Percentiles rank a stretch among this genome's conserved stretches.
These are phyloP conservation scores for Crucibulum laeve DNA, from an alignment of 768 basidiomycete genomes.

Conservation along the genomic window DNA sequence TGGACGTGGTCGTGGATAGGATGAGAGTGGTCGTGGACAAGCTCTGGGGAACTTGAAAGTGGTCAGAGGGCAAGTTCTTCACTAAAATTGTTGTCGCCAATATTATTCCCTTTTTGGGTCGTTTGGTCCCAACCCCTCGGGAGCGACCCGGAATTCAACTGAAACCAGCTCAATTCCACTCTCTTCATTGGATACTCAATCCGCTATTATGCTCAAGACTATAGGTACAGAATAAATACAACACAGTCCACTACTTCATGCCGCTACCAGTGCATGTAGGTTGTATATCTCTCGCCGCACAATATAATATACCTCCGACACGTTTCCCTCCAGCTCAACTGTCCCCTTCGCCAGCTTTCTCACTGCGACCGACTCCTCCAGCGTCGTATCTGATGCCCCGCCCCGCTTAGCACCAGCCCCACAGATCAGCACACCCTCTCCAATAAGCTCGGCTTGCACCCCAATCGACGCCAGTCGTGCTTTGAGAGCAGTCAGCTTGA, in stretches of 20 bases:
- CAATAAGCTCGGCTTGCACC: conserved; percentile 91
- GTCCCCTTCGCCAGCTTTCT: conserved; percentile 81
- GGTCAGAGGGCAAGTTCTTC: conserved; percentile 26
- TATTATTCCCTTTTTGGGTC: conserved; percentile 19
- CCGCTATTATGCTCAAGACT: background rate
- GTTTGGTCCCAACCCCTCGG: conserved; percentile 3
- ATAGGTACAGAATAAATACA: background rate
- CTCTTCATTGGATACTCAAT: conserved; percentile 2
- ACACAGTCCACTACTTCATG: conserved; percentile 25
- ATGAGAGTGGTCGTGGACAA: conserved; percentile 13
- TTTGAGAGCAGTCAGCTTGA: conserved; percentile 89
- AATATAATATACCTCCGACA: conserved; percentile 84
- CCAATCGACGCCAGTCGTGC: conserved; percentile 68
- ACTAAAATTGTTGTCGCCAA: conserved; percentile 18
- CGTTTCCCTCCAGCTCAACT: conserved; percentile 86
- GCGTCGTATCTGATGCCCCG: conserved; percentile 31
- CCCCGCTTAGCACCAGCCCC: conserved; percentile 49
- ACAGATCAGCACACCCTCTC: conserved; percentile 94
- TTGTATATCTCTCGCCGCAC: conserved; percentile 89
- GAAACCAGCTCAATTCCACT: background rate
- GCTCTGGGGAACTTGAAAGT: conserved; percentile 15
- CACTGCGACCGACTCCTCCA: conserved; percentile 78
- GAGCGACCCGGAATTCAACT: conserved; percentile 11
- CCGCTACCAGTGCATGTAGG: conserved; percentile 84
- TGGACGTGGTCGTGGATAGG: conserved; percentile 5